Conservation (phyloP, 805 yeast species). For the Starmerella bombi region DNA sequence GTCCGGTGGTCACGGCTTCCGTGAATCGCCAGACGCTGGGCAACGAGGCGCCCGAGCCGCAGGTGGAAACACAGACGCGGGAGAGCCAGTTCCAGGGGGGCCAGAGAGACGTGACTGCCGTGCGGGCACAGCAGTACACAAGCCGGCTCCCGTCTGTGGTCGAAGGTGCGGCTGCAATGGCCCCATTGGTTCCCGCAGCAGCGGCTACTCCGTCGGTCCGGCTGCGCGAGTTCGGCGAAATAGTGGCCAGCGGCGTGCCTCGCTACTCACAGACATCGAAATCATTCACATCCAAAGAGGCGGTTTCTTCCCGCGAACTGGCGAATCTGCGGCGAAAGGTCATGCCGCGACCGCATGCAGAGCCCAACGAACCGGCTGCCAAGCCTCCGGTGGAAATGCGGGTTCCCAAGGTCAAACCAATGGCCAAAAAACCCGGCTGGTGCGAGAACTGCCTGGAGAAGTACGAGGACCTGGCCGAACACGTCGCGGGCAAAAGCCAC, state of each 20-base stretch:
- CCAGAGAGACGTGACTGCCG: background rate
- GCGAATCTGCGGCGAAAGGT: conserved; percentile 33
- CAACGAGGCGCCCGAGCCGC: too few relatives aligned
- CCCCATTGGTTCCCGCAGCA: conserved; percentile 3
- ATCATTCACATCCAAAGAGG: conserved; percentile 23
- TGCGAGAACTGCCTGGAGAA: conserved; percentile 88
- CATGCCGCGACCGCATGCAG: conserved; percentile 1
- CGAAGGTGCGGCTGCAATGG: background rate
- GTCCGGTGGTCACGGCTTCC: background rate
- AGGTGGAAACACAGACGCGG: background rate
- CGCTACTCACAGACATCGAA: conserved; percentile 32
- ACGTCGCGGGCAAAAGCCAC: conserved; percentile 56
- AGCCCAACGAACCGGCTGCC: too few relatives aligned
- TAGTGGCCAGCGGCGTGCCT: conserved; percentile 49
- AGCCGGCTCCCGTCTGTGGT: background rate
- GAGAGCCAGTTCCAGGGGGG: background rate
- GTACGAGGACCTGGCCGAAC: conserved; percentile 69
- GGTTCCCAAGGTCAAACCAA: conserved; percentile 3
- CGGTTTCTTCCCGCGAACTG: conserved; percentile 31
- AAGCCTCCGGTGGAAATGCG: background rate
- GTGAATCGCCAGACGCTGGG: background rate
- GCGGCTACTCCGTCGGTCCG: conserved; percentile 11
- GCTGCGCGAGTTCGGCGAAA: conserved; percentile 34
- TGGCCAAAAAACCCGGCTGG: conserved; percentile 47
- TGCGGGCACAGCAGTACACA: background rate